Percentiles rank a stretch among this genome's conserved stretches.
Conservation (phyloP, 2,329 filamentous ascomycete species). For the Thielaviopsis ethacetica region DNA sequence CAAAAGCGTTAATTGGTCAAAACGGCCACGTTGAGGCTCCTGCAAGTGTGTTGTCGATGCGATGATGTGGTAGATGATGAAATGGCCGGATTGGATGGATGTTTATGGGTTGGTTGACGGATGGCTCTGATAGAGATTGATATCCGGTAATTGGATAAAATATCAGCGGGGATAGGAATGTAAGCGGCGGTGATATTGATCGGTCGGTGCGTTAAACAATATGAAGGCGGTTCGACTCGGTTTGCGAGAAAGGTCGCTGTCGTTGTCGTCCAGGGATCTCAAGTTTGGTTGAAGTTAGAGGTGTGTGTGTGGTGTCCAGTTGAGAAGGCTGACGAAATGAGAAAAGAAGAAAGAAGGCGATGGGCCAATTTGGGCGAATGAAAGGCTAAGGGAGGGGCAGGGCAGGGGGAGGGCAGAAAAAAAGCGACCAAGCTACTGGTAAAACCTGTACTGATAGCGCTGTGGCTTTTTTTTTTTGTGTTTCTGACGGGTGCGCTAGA, state of each 20-base stretch:
- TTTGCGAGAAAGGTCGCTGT: background rate
- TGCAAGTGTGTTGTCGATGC: background rate
- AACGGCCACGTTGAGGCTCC: background rate
- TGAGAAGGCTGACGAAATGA: background rate
- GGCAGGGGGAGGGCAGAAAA: background rate
- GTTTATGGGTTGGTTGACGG: background rate
- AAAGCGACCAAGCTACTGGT: no score
- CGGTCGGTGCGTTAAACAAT: background rate
- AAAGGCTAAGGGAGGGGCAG: background rate
- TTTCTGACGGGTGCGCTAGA: no score
- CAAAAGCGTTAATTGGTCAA: background rate
- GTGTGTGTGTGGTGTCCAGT: background rate
- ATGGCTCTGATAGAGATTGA: background rate
- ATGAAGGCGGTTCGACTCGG: background rate
- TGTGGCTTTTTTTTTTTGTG: no score
- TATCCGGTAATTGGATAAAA: background rate
- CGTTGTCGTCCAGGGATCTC: background rate
- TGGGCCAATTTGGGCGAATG: background rate
- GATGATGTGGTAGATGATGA: background rate
- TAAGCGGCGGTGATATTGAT: background rate
- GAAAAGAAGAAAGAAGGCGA: background rate
- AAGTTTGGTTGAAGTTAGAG: background rate
- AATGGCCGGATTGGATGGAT: background rate
- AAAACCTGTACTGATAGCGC: background rate
- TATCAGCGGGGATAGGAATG: background rate